Evolutionary conservation across 805 yeast genomes (phyloP), one percentile per base, ranked within the genome.

Genomic region (Hanseniaspora osmophila): DNA sequence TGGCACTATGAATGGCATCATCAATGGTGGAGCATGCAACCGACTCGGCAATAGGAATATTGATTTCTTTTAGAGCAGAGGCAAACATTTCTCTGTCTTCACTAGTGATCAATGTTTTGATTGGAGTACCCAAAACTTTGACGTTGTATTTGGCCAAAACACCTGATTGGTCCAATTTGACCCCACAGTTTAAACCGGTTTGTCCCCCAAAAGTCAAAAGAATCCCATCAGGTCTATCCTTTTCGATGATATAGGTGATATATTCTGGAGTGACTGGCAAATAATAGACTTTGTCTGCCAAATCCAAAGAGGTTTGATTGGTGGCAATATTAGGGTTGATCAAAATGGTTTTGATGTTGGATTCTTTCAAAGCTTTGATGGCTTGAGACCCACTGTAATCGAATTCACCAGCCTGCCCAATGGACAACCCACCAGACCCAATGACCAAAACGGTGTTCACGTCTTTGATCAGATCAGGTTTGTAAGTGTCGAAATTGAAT

Each of bases 381-480:
- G 98, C 98, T 69, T 92, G 98, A 46, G 96, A 86, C 60, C 98
- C 98, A 41, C 96, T 87, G 69, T 92, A 92, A 65, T 92, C 98
- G 60, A 92, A 92, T 69, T 92, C 98, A 67, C 98, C 98, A 52
- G 98, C 98, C 71, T 92, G 98, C 54, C 98, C 98, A 62, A 92
- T 92, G 47, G 95, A 84, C 58, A 92, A 73, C 63, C 98, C 98
- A 71, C 98, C 98, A 44, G 96, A 88, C 58, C 98, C 98, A 58
- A 92, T 75, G 48, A 87, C 90, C 54, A 87, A 75, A 30, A 87
- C 96, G 5, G 57, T 51, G 15, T 56, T 52, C n/a, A 61, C 56
- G 48, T 55, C 58, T 44, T 59, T 57, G 13, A 61, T 53, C 42
- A 62, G 47, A 49, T 61, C 57, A 10, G 65, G 64, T 18, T 54